Evolutionary conservation across 768 basidiomycete genomes (phyloP).

Genomic region (Pulveroboletus frians): DNA sequence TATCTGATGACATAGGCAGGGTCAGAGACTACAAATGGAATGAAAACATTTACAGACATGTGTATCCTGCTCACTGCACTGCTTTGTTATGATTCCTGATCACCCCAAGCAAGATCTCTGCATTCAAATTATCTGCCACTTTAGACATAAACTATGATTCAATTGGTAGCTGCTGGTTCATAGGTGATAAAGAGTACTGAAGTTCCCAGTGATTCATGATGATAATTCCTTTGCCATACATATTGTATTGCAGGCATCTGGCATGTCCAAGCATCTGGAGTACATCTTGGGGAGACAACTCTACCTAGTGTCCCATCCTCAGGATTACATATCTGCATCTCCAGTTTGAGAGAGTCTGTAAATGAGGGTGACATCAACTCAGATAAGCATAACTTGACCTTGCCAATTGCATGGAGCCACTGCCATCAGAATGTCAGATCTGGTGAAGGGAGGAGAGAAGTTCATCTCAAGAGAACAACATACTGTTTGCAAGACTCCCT

Average conservation of each 20-base stretch:
- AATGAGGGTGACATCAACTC: constrained; percentile 87
- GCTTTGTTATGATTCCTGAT: constrained; percentile 95
- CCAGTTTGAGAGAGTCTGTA: constrained; percentile 88
- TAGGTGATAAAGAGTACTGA: constrained; percentile 90
- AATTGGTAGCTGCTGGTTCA: constrained; percentile 97
- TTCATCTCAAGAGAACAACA: neutral
- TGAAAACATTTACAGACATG: constrained; percentile 65
- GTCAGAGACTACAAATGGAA: neutral
- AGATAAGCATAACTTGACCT: constrained; percentile 77
- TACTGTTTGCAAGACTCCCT: constrained; percentile 94
- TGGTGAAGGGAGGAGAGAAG: neutral
- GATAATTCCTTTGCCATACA: constrained; percentile 95
- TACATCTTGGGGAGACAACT: constrained; percentile 92
- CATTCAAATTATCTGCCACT: constrained; percentile 93
- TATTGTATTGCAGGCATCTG: constrained; percentile 95
- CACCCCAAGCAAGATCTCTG: constrained; percentile 93
- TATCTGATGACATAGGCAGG: constrained; percentile 47
- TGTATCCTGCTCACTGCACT: constrained; percentile 95
- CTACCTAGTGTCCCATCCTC: constrained; percentile 96
- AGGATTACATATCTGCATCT: constrained; percentile 98
- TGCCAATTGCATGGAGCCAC: constrained; percentile 95
- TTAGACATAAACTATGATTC: constrained; percentile 92
- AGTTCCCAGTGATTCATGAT: constrained; percentile 97
- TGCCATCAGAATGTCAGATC: neutral
- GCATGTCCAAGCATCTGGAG: constrained; percentile 98